Base-by-base conservation (phyloP, 2,329 filamentous ascomycete genomes). In the Ceratocystis eucalypticola region DNA sequence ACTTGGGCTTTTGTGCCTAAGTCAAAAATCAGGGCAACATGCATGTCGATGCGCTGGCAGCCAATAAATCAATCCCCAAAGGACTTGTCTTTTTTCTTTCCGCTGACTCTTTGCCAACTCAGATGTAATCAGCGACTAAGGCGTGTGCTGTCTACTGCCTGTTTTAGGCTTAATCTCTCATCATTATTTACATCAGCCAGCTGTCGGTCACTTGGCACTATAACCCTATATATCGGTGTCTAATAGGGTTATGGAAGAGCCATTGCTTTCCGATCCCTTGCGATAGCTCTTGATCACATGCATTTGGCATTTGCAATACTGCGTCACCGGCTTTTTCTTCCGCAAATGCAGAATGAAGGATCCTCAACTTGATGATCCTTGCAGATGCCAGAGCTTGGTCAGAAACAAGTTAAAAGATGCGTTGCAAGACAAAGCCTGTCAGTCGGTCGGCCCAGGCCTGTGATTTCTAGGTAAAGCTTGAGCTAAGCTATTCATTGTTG, bases 1-100 rank as follows among this genome's bases (percentile, higher is more conserved):
- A 25, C 33, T 59, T 37, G 28, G 55, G 55, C 55, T 59, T 37
- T 41, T 41, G 37, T 41, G 37, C 55, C 5, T 17, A 17, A 59
- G 17, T 17, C 30, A 10, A 20, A 17, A 28, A 37, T 12, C 30
- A n/a, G 55, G 28, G 28, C 55, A n/a, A n/a, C 28, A 22, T 57
- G 53, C 22, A 59, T 37, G 55, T n/a, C 48, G 55, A 59, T 59
- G 55, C 25, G 55, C 22, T 59, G 25, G 55, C 55, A 59, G 55
- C 28, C 55, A 59, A 37, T 59, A 7, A 6, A 53, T 5, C 48
- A 53, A 25, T 12, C 37, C 37, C 37, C 10, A 41, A 53, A n/a
- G 25, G 22, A 25, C 10, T 6, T 15, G 48, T 12, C 48, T 53
- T 53, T 53, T n/a, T 59, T 10, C 55, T 59, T 33, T 59, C 37